phyloP scores from a whole-genome alignment of 495 filamentous ascomycete species.

The Aspergillus sparsus region DNA sequence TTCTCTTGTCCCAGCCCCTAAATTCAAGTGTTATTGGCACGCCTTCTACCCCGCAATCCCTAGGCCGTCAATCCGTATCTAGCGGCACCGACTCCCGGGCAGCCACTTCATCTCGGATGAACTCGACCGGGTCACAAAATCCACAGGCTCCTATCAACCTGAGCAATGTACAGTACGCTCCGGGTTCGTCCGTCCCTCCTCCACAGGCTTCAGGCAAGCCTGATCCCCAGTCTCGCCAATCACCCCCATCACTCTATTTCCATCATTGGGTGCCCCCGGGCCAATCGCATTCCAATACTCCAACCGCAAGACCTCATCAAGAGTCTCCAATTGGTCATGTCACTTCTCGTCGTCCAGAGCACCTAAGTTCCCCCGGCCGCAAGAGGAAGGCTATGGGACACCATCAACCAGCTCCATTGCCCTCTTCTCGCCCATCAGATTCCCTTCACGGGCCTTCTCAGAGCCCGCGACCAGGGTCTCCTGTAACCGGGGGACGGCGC shows the following conservation, averaged over 20 bases:
- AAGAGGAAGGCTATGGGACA: constrained; percentile 46
- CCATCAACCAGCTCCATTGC: constrained; percentile 42
- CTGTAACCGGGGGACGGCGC: background rate
- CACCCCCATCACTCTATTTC: constrained; percentile 77
- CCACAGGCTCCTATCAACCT: constrained; percentile 50
- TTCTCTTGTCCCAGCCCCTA: constrained; percentile 25
- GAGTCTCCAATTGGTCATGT: constrained; percentile 28
- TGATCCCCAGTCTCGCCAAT: constrained; percentile 52
- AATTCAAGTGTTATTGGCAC: constrained; percentile 13
- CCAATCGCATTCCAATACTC: constrained; percentile 34
- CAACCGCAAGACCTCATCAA: constrained; percentile 33
- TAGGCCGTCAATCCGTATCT: constrained; percentile 24
- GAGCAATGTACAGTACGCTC: constrained; percentile 32
- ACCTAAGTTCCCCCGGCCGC: constrained; percentile 38
- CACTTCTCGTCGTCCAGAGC: constrained; percentile 35
- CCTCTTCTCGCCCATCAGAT: constrained; percentile 29
- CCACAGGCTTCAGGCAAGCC: constrained; percentile 49
- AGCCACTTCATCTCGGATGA: constrained; percentile 51
- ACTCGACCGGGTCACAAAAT: constrained; percentile 58
- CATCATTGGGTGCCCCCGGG: constrained; percentile 89
- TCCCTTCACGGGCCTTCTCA: constrained; percentile 2
- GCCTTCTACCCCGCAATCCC: constrained; percentile 29
- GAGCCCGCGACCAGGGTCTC: constrained; percentile 18
- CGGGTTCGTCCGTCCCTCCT: constrained; percentile 38
- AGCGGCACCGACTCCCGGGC: constrained; percentile 33